Conservation (phyloP, 2,329 filamentous ascomycete genomes). For the Penicillium polonicum region DNA sequence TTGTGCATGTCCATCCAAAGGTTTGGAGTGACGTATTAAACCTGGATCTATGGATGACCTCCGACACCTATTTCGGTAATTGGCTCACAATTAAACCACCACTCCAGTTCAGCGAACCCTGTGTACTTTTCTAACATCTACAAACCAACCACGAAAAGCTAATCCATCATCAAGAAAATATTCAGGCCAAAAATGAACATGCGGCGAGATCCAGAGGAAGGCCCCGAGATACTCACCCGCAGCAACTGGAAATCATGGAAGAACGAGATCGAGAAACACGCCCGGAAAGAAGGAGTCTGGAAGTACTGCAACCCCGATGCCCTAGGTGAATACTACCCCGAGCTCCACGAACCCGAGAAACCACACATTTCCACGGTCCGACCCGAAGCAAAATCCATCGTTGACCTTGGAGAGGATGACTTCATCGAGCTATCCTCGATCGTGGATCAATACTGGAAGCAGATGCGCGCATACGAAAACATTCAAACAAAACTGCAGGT, state of each 20-base stretch:
- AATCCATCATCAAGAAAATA: neutral
- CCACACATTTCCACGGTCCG: neutral
- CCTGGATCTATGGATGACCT: neutral
- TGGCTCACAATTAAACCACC: neutral
- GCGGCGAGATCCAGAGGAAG: no score
- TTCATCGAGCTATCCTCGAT: slow-evolving; percentile 1
- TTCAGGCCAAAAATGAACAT: neutral
- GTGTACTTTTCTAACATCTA: neutral
- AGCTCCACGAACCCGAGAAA: neutral
- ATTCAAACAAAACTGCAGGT: neutral
- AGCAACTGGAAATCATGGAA: neutral
- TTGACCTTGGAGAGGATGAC: neutral
- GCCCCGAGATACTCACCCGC: neutral
- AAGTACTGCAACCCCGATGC: neutral
- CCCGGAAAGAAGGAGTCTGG: neutral
- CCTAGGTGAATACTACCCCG: neutral
- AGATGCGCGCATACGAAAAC: neutral
- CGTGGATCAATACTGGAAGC: neutral
- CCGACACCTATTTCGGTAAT: neutral
- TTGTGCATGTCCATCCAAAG: neutral
- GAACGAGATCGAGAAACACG: neutral
- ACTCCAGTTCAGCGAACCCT: neutral
- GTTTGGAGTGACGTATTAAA: neutral
- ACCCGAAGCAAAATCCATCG: neutral
- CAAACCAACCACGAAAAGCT: neutral